Evolutionary conservation across 2,329 filamentous ascomycete genomes (phyloP).

Genomic region (Albophoma yamanashiensis): DNA sequence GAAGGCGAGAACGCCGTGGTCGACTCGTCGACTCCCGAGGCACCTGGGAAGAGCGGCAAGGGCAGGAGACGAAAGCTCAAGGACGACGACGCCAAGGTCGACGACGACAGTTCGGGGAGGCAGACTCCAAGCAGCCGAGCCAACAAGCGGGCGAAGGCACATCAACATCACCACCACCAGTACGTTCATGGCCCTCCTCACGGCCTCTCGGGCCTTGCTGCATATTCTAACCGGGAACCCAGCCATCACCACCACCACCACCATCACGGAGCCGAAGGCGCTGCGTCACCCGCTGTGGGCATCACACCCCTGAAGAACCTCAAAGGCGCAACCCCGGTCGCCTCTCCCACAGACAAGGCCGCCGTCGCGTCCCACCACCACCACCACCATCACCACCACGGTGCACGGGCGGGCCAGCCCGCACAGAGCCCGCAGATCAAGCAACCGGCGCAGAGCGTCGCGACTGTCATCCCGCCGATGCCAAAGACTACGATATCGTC

Average conservation of each 20-base stretch:
- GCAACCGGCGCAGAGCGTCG: slow-evolving; percentile 9
- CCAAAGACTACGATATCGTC: slow-evolving; percentile 58
- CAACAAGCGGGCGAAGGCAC: slow-evolving; percentile 60
- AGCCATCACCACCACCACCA: slow-evolving; percentile 51
- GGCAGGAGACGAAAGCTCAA: slow-evolving; percentile 61
- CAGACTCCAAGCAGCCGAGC: slow-evolving; percentile 47
- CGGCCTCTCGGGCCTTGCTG: background rate
- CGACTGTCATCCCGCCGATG: slow-evolving; percentile 38
- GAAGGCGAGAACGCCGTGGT: slow-evolving; percentile 34
- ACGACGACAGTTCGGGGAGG: slow-evolving; percentile 55
- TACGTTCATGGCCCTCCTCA: slow-evolving; percentile 27
- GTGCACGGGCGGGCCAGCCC: slow-evolving; percentile 19
- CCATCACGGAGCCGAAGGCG: slow-evolving; percentile 38
- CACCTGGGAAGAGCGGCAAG: slow-evolving; percentile 31
- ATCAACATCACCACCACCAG: slow-evolving; percentile 57
- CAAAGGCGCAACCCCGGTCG: slow-evolving; percentile 34
- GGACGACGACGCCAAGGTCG: slow-evolving; percentile 60
- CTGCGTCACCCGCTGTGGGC: slow-evolving; percentile 29
- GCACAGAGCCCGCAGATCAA: slow-evolving; percentile 13
- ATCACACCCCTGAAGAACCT: slow-evolving; percentile 36
- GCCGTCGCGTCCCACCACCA: slow-evolving; percentile 29
- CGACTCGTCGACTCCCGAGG: slow-evolving; percentile 31
- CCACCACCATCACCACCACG: slow-evolving; percentile 39
- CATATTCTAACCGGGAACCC: slow-evolving; percentile 9
- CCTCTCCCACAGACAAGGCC: slow-evolving; percentile 34